Conservation (phyloP, 75 land plant genomes). For the Chamaecyparis obtusa region DNA sequence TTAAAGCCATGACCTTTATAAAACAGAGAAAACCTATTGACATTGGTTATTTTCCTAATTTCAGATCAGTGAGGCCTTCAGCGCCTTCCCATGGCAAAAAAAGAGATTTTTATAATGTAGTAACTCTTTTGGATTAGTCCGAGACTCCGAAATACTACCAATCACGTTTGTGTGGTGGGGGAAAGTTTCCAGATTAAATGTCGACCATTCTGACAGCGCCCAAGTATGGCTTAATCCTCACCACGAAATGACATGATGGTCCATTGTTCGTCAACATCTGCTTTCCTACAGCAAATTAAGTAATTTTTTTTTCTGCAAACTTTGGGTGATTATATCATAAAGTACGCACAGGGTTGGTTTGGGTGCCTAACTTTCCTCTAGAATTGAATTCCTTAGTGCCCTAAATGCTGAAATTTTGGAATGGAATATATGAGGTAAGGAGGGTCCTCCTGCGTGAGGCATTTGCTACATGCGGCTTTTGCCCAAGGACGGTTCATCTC, state of each 20-base stretch:
- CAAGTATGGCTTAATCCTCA: neutral
- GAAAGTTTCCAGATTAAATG: neutral
- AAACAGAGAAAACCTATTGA: neutral
- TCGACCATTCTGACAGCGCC: neutral
- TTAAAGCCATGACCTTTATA: neutral
- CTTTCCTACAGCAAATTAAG: neutral
- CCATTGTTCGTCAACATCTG: neutral
- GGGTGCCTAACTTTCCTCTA: neutral
- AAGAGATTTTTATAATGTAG: neutral
- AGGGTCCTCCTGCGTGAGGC: neutral
- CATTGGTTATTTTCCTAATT: neutral
- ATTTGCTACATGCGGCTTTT: neutral
- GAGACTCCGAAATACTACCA: neutral
- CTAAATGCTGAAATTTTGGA: neutral
- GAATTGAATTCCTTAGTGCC: neutral
- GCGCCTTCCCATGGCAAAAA: too few relatives aligned
- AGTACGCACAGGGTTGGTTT: neutral
- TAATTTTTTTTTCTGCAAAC: too few relatives aligned
- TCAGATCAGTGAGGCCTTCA: neutral
- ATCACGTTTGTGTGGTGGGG: neutral
- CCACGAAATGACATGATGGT: neutral
- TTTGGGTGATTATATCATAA: neutral
- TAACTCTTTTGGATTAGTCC: neutral
- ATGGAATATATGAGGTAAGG: neutral
- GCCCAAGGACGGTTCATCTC: neutral